Evolutionary conservation across 2,329 filamentous ascomycete species (phyloP), one percentile per base, ranked within the genome.

Genomic region (Aspergillus caelatus): DNA sequence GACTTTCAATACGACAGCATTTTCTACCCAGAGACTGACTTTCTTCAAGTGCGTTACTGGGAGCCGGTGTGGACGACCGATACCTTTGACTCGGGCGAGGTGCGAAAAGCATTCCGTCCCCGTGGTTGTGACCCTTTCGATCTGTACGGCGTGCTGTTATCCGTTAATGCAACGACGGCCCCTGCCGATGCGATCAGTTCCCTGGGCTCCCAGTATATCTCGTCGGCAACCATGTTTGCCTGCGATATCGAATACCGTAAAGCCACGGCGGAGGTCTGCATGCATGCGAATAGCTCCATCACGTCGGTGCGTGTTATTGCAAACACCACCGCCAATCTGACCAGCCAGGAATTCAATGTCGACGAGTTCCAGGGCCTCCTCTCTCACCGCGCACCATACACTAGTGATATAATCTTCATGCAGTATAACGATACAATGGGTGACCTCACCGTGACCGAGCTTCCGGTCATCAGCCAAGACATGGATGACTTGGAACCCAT

Each of bases 281-380:
- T 77, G 74, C 75, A 76, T 57, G 72, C 74, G 11, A 77, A 77
- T 57, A 75, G 74, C 55, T 76, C 75, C 10, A 74, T 77, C 43
- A 73, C 69, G 14, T 67, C 62, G 9, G 67, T 76, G 9, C 43
- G 65, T 1, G 41, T 75, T 5, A 61, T 70, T 26, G 48, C 57
- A 8, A 62, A 62, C 10, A 74, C 72, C 4, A 64, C 65, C 19
- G 63, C 64, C n/a, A 52, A 54, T 1, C 43, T 76, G 21, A 69
- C 70, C 2, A 19, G 54, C 16, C 36, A 63, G 1, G 63, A 72
- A 14, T 75, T 77, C 58, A 75, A 75, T 53, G 69, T 75, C 56
- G 64, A 72, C 11, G 67, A 74, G 6, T 77, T 77, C 32, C 72
- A 75, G 30, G 69, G 68, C 6, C 65, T 76, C 5, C 63, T 77